A percentile compares a stretch with the other conserved stretches of the same genome.
These are phyloP conservation scores for Alliaria petiolata DNA, from an alignment of 345 rosid species.

Conservation along the genomic window DNA sequence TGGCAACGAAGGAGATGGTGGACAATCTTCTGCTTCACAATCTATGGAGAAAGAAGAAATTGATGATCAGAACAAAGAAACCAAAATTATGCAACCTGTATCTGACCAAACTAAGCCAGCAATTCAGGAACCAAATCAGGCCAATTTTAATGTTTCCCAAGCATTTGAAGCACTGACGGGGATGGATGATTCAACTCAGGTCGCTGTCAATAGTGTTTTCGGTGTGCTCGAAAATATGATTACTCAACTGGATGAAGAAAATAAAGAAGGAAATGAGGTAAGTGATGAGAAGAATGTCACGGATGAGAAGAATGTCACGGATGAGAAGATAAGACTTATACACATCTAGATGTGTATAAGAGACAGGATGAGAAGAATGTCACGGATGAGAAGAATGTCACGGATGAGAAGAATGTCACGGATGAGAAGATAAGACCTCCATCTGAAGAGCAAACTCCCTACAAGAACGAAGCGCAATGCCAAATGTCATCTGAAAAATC, in stretches of 20 bases:
- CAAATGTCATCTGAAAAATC: too few relatives aligned
- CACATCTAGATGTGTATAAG: too few relatives aligned
- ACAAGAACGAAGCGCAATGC: too few relatives aligned
- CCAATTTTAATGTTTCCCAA: constrained; percentile 57
- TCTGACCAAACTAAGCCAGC: constrained; percentile 41
- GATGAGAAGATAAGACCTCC: too few relatives aligned
- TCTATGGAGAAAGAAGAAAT: constrained; percentile 44
- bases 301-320: not conserved
- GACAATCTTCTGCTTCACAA: constrained; percentile 41
- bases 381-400: constrained; percentile 22
- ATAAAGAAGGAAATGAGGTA: constrained; percentile 40
- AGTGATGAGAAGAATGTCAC: constrained; percentile 34
- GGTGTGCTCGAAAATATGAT: constrained; percentile 93
- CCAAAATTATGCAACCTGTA: constrained; percentile 40
- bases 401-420: not conserved
- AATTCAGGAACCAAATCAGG: constrained; percentile 34
- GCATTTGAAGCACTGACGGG: constrained; percentile 89
- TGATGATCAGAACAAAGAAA: constrained; percentile 55
- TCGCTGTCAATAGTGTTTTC: constrained; percentile 92
- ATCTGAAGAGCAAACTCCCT: too few relatives aligned
- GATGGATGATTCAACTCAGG: constrained; percentile 93
- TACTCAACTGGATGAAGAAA: constrained; percentile 62
- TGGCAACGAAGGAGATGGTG: constrained; percentile 36
- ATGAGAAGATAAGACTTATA: too few relatives aligned
- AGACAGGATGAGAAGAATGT: too few relatives aligned